Evolutionary conservation across 2,329 filamentous ascomycete genomes (phyloP).

Genomic region (Colletotrichum chlorophyti): DNA sequence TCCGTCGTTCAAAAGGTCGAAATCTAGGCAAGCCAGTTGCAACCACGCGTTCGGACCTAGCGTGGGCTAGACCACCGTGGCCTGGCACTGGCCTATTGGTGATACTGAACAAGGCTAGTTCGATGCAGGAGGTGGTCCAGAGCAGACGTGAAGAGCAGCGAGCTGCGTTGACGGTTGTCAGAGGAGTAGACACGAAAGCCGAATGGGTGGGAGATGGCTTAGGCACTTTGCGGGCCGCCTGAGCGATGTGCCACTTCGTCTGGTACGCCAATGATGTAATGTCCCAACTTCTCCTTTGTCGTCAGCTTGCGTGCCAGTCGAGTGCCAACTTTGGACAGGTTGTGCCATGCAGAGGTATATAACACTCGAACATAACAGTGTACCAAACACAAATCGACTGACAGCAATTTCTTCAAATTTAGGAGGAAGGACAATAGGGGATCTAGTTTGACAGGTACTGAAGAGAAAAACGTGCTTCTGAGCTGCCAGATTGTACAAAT

Average conservation of each 20-base stretch:
- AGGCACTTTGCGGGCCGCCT: no score
- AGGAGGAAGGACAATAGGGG: no score
- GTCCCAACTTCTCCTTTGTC: constrained; percentile 15
- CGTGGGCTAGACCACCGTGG: constrained; percentile 17
- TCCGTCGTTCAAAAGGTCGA: not conserved
- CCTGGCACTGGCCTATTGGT: constrained; percentile 5
- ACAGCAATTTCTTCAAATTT: no score
- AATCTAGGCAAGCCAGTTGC: constrained; percentile 12
- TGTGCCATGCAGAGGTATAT: not conserved
- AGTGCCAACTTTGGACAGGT: not conserved
- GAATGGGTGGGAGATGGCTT: no score
- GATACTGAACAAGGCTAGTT: constrained; percentile 18
- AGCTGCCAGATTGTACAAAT: not conserved
- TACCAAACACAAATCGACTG: no score
- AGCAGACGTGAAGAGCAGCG: not conserved
- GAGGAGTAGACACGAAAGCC: not conserved
- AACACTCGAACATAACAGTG: no score
- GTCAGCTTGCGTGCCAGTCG: constrained; percentile 8
- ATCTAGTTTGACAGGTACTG: no score
- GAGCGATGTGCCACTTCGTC: not conserved
- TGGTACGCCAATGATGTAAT: constrained; percentile 22
- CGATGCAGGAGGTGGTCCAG: constrained; percentile 19
- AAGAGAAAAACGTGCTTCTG: no score
- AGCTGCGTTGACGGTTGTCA: not conserved
- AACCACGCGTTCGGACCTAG: constrained; percentile 14